phyloP scores from a whole-genome alignment of 345 rosid species.

The Eutrema japonicum region DNA sequence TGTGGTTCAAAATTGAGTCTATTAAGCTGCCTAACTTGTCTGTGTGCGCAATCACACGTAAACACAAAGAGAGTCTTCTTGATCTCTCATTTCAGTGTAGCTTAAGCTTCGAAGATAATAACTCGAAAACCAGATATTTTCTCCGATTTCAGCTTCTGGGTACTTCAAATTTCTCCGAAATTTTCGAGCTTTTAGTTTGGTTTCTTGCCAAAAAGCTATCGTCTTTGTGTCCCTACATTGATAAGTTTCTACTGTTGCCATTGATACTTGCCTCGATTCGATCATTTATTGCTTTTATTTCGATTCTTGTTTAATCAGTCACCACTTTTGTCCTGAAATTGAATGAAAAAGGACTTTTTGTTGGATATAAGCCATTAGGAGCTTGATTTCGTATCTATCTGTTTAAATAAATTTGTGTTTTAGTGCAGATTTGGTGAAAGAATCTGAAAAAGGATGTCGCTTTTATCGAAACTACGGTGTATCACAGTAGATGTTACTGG shows the following conservation, averaged over 20 bases:
- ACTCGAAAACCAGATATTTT: slow-evolving; percentile 9
- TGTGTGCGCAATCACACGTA: slow-evolving; percentile 41
- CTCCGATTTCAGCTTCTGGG: slow-evolving; percentile 44
- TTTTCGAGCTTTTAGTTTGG: slow-evolving; percentile 15
- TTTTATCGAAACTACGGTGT: slow-evolving; percentile 71
- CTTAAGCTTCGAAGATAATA: slow-evolving; percentile 30
- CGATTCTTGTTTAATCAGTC: neutral
- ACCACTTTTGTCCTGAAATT: neutral
- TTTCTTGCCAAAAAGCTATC: slow-evolving; percentile 10
- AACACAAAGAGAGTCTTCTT: slow-evolving; percentile 17
- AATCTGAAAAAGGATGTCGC: slow-evolving; percentile 50
- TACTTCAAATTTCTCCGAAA: slow-evolving; percentile 40
- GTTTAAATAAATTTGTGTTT: neutral
- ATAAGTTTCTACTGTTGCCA: slow-evolving; percentile 1
- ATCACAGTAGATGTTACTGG: slow-evolving; percentile 98
- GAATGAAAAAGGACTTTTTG: neutral
- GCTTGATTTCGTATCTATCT: neutral
- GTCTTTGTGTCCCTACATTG: slow-evolving; percentile 5
- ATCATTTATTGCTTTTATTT: slow-evolving; percentile 24
- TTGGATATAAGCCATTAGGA: neutral
- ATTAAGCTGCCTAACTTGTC: slow-evolving; percentile 40
- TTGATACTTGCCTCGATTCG: slow-evolving; percentile 26
- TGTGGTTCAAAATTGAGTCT: neutral
- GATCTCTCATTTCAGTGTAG: slow-evolving; percentile 33
- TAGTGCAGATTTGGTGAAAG: slow-evolving; percentile 25